phyloP scores from a whole-genome alignment of 139 green algal genomes.

The Diplosphaera chodatii region DNA sequence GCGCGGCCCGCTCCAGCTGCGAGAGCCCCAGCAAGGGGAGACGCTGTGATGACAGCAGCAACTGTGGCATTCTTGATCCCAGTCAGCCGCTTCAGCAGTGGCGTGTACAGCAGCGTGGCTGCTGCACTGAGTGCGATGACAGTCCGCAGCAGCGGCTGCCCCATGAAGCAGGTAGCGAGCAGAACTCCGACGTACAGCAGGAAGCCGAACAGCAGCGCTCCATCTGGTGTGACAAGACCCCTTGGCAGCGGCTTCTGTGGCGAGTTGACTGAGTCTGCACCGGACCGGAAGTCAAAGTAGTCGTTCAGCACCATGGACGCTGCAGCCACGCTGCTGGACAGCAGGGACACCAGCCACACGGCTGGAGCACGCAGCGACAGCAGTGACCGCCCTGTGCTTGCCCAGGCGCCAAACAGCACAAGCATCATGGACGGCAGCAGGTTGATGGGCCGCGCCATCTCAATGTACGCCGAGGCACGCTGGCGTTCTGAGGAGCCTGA shows the following conservation, averaged over 20 bases:
- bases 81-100: slow-evolving; percentile 54
- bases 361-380: not conserved
- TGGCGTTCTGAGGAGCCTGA: not conserved
- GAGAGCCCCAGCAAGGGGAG: slow-evolving; percentile 41
- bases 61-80: slow-evolving; percentile 60
- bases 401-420: slow-evolving; percentile 52
- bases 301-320: slow-evolving; percentile 62
- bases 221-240: slow-evolving; percentile 43
- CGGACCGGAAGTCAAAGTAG: slow-evolving; percentile 53
- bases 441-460: slow-evolving; percentile 54
- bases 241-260: slow-evolving; percentile 46
- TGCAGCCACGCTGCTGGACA: slow-evolving; percentile 38
- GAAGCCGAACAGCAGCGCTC: slow-evolving; percentile 41
- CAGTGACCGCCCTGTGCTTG: not conserved
- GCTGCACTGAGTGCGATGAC: slow-evolving; percentile 44
- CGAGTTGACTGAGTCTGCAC: slow-evolving; percentile 45
- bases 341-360: slow-evolving; percentile 32
- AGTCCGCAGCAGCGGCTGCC: slow-evolving; percentile 32
- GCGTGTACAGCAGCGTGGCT: slow-evolving; percentile 55
- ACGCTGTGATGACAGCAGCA: slow-evolving; percentile 47
- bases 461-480: slow-evolving; percentile 13
- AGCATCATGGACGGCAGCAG: slow-evolving; percentile 40
- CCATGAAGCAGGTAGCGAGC: slow-evolving; percentile 37
- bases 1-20: slow-evolving; percentile 26
- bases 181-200: slow-evolving; percentile 38